A percentile compares a stretch with the other conserved stretches of the same genome.
Evolutionary conservation across 106 monocot species (phyloP).

Genomic region (Dactylorhiza incarnata): DNA sequence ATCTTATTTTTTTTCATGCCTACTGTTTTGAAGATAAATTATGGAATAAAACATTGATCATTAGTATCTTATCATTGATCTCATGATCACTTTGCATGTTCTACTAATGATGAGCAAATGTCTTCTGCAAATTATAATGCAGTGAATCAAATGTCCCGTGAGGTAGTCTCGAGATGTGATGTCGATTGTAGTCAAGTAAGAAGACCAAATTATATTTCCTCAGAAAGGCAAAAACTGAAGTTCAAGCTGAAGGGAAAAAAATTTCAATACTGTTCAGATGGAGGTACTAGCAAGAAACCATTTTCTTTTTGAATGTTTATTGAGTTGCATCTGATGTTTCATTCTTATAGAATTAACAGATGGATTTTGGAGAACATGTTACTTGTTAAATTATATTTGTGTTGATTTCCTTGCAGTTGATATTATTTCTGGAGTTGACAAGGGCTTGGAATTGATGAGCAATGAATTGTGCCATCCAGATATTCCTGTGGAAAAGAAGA

Average conservation of each 20-base stretch:
- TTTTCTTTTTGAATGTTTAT: neutral
- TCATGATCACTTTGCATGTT: neutral
- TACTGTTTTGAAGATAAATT: neutral
- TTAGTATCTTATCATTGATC: neutral
- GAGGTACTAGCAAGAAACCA: neutral
- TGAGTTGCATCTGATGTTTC: neutral
- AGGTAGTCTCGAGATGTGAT: neutral
- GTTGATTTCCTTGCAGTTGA: neutral
- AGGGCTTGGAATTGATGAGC: neutral
- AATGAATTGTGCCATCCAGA: neutral
- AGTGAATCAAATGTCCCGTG: neutral
- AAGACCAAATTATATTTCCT: neutral
- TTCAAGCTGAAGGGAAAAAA: neutral
- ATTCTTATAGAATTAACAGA: neutral
- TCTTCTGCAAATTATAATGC: neutral
- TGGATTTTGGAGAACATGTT: neutral
- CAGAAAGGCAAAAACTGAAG: neutral
- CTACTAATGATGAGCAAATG: neutral
- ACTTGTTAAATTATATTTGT: neutral
- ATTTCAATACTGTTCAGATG: neutral
- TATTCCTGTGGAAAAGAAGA: neutral
- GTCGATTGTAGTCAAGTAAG: neutral
- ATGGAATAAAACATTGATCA: neutral
- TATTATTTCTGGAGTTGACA: neutral
- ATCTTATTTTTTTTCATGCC: neutral